These are phyloP conservation scores for Rhazya stricta DNA, from an alignment of 257 asterid species.

Conservation along the genomic window DNA sequence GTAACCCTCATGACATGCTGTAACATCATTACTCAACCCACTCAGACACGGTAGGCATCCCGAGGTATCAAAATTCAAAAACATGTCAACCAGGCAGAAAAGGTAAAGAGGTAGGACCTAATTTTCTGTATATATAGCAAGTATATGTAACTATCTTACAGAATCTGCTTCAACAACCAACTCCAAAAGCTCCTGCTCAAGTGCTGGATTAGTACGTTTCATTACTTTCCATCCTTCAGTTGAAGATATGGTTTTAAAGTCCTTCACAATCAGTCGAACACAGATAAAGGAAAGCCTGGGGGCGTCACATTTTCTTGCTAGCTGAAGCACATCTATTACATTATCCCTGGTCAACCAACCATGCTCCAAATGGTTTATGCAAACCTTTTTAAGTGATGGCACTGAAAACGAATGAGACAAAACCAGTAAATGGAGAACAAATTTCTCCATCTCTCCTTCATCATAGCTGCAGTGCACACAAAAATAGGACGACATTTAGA, in stretches of 20 bases:
- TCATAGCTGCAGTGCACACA: constrained; percentile 55
- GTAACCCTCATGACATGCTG: no score
- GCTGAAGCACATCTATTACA: constrained; percentile 67
- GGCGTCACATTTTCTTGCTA: constrained; percentile 69
- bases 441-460: constrained; percentile 62
- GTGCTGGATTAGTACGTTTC: constrained; percentile 61
- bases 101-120: not conserved
- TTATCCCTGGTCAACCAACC: constrained; percentile 63
- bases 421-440: constrained; percentile 71
- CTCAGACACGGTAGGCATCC: not conserved
- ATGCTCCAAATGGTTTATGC: constrained; percentile 46
- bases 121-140: not conserved
- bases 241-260: constrained; percentile 59
- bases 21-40: not conserved
- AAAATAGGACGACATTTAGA: not conserved
- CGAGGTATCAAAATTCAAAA: not conserved
- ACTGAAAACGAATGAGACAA: constrained; percentile 65
- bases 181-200: constrained; percentile 78
- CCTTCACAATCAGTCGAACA: constrained; percentile 45
- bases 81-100: not conserved
- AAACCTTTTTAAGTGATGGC: constrained; percentile 57
- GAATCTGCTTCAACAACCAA: constrained; percentile 75
- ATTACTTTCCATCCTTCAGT: constrained; percentile 94
- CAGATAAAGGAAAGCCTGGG: constrained; percentile 59
- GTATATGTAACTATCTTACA: constrained; percentile 41